These are phyloP conservation scores for Austroboletus olivaceoglutinosus DNA, from an alignment of 1,284 basidiomycete species.

Conservation along the genomic window DNA sequence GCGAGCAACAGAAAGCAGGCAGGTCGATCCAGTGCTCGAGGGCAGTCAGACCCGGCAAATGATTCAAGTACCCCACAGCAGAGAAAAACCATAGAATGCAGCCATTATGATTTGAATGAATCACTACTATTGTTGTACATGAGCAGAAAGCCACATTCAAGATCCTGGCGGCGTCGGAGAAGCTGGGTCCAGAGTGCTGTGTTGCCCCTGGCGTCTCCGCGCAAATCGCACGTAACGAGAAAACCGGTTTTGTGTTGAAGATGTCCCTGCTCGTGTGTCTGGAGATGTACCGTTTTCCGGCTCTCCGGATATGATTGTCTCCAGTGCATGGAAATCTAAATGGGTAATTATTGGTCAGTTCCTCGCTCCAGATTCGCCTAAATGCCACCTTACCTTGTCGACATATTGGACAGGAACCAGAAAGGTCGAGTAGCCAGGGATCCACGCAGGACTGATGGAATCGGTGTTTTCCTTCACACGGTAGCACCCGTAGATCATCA, in stretches of 20 bases:
- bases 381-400: conserved; percentile 64
- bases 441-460: conserved; percentile 86
- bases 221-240: conserved; percentile 69
- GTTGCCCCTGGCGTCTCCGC: conserved; percentile 39
- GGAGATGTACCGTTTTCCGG: conserved; percentile 26
- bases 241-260: conserved; percentile 46
- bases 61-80: no score
- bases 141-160: conserved; percentile 2
- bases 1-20: no score
- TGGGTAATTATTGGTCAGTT: conserved; percentile 1
- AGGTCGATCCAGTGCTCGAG: no score
- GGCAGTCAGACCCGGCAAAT: no score
- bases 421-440: conserved; percentile 87
- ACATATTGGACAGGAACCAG: conserved; percentile 87
- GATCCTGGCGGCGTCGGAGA: conserved; percentile 6
- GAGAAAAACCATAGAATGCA: not conserved
- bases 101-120: not conserved
- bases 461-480: conserved; percentile 84
- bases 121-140: not conserved
- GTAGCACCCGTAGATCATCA: conserved; percentile 84
- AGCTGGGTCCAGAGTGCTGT: conserved; percentile 30
- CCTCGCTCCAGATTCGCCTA: not conserved
- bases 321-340: conserved; percentile 50
- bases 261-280: conserved; percentile 23
- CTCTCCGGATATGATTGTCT: conserved; percentile 44